Evolutionary conservation across 2,329 filamentous ascomycete species (phyloP).

Genomic region (Phialemonium atrogriseum): DNA sequence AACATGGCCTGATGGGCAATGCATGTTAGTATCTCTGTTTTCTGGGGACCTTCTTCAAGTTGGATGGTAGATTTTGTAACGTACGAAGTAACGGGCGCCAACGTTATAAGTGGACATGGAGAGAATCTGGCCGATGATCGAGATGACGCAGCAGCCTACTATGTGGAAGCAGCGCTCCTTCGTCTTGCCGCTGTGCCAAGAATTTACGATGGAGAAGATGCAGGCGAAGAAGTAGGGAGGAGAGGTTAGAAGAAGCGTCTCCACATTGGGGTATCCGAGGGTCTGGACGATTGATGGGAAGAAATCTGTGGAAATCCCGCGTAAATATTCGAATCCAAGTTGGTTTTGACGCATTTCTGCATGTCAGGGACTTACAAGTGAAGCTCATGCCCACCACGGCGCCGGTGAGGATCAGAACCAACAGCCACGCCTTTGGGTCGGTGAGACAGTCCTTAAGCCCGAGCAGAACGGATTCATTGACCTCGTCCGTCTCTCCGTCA

Average conservation of each 20-base stretch:
- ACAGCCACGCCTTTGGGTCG: neutral
- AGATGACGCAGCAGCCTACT: conserved; percentile 4
- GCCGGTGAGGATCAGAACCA: neutral
- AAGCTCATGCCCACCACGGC: conserved; percentile 3
- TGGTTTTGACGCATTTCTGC: no score
- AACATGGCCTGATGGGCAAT: conserved; percentile 2
- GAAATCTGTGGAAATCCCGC: conserved; percentile 13
- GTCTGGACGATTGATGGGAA: conserved; percentile 25
- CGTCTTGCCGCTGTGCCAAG: conserved; percentile 8
- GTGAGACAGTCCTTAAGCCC: neutral
- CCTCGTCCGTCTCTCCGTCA: neutral
- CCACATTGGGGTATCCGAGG: conserved; percentile 24
- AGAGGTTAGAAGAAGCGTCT: conserved; percentile 22
- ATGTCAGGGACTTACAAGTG: conserved; percentile 4
- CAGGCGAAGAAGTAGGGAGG: conserved; percentile 24
- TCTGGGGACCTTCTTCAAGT: no score
- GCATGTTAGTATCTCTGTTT: no score
- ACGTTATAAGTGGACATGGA: conserved; percentile 5
- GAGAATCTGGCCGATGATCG: conserved; percentile 6
- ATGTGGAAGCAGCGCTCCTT: conserved; percentile 8
- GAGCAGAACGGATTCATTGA: neutral
- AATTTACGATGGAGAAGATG: conserved; percentile 13
- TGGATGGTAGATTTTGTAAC: no score
- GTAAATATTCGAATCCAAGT: no score
- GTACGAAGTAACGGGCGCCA: conserved; percentile 7